Percentiles rank a stretch among this genome's conserved stretches.
Conservation (phyloP, 2,329 filamentous ascomycete genomes). For the Helotiales sp. region DNA sequence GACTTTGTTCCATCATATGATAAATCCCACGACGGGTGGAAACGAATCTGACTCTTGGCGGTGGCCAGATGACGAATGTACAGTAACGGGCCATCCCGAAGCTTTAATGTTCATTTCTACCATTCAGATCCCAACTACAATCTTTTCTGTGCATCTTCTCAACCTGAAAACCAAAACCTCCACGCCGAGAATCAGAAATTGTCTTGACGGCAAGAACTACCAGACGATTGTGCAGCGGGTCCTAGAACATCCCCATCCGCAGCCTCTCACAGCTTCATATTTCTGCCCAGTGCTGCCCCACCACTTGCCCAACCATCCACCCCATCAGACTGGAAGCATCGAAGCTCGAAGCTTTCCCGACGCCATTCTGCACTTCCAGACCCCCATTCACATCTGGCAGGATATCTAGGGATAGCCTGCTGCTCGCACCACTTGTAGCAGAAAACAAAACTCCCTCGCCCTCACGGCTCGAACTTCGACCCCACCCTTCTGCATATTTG, state of each 20-base stretch:
- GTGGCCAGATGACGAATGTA: slow-evolving; percentile 16
- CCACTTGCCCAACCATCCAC: background rate
- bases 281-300: slow-evolving; percentile 9
- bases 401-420: background rate
- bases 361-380: slow-evolving; percentile 12
- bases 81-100: slow-evolving; percentile 5
- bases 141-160: background rate
- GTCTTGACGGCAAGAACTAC: background rate
- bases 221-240: background rate
- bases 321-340: slow-evolving; percentile 5
- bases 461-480: slow-evolving; percentile 23
- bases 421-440: slow-evolving; percentile 10
- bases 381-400: slow-evolving; percentile 13
- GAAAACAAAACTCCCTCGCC: background rate
- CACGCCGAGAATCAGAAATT: background rate
- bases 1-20: background rate
- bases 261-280: slow-evolving; percentile 4
- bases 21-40: background rate
- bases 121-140: background rate
- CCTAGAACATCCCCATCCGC: background rate
- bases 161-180: background rate
- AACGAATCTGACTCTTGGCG: slow-evolving; percentile 8
- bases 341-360: background rate
- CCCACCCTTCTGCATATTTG: slow-evolving; percentile 31
- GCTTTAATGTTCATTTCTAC: slow-evolving; percentile 3